Evolutionary conservation across 345 rosid genomes (phyloP).

Genomic region (Hirschfeldia incana): DNA sequence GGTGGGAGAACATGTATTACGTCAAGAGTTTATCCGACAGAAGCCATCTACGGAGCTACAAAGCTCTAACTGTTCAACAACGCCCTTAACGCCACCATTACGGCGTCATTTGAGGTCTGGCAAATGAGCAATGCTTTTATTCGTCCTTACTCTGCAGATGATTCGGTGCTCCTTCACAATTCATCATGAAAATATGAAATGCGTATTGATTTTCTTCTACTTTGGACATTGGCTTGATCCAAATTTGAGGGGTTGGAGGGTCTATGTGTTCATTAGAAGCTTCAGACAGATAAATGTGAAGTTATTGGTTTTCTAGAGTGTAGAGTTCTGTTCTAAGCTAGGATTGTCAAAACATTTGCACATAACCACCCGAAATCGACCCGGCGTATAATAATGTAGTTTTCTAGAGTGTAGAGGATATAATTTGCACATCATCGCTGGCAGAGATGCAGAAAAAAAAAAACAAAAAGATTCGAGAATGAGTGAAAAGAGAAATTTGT

Average conservation of each 20-base stretch:
- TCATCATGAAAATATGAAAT: not conserved
- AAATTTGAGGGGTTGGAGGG: not conserved
- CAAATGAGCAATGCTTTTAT: constrained; percentile 72
- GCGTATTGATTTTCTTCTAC: not conserved
- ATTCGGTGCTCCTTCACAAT: constrained; percentile 7
- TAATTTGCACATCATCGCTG: too few species aligned
- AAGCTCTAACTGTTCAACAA: constrained; percentile 74
- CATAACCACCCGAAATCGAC: not conserved
- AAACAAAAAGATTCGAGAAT: not conserved
- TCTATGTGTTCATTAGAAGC: not conserved
- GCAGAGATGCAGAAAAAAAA: too few species aligned
- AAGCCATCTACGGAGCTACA: constrained; percentile 69
- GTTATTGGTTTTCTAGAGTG: not conserved
- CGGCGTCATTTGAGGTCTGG: constrained; percentile 62
- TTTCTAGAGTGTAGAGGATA: too few species aligned
- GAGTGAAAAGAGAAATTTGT: not conserved
- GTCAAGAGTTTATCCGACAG: constrained; percentile 74
- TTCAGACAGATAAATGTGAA: not conserved
- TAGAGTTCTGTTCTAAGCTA: not conserved
- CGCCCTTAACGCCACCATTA: constrained; percentile 50
- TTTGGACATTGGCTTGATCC: not conserved
- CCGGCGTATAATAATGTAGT: not conserved
- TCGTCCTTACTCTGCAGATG: constrained; percentile 37
- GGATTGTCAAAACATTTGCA: not conserved
- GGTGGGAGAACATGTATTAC: constrained; percentile 73